Percentiles rank a stretch among this genome's conserved stretches.
phyloP scores from a whole-genome alignment of 345 rosid genomes.

The Gynandropsis gynandra region DNA sequence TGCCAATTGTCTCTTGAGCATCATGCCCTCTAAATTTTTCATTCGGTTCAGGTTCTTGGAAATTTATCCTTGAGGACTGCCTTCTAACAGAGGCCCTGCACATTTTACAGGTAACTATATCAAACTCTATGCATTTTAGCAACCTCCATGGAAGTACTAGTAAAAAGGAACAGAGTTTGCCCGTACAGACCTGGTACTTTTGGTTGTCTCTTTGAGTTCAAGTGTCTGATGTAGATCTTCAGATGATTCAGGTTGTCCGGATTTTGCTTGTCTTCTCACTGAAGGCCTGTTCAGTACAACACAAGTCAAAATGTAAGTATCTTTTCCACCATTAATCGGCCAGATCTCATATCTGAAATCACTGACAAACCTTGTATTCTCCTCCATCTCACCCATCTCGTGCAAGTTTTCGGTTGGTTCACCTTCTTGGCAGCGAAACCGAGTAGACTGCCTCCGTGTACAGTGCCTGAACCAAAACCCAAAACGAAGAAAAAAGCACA shows the following conservation, averaged over 20 bases:
- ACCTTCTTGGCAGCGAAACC: constrained; percentile 25
- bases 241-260: constrained; percentile 19
- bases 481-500: not conserved
- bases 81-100: constrained; percentile 21
- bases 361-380: constrained; percentile 35
- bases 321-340: not conserved
- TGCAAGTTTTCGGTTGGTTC: constrained; percentile 13
- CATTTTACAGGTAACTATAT: not conserved
- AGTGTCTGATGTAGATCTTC: constrained; percentile 16
- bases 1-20: constrained; percentile 24
- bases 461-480: constrained; percentile 1
- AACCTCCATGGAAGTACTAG: constrained; percentile 8
- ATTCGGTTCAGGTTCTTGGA: constrained; percentile 17
- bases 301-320: constrained; percentile 11
- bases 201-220: constrained; percentile 8
- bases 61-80: constrained; percentile 27
- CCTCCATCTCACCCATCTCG: constrained; percentile 21
- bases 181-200: constrained; percentile 22
- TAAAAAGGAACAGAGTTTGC: constrained; percentile 2
- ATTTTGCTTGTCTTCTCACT: constrained; percentile 27
- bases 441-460: constrained; percentile 26
- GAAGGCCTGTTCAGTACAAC: constrained; percentile 15
- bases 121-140: not conserved
- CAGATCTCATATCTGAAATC: not conserved
- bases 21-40: constrained; percentile 17